Conservation (phyloP, 2,329 filamentous ascomycete species). For the Neoarthrinium moseri region DNA sequence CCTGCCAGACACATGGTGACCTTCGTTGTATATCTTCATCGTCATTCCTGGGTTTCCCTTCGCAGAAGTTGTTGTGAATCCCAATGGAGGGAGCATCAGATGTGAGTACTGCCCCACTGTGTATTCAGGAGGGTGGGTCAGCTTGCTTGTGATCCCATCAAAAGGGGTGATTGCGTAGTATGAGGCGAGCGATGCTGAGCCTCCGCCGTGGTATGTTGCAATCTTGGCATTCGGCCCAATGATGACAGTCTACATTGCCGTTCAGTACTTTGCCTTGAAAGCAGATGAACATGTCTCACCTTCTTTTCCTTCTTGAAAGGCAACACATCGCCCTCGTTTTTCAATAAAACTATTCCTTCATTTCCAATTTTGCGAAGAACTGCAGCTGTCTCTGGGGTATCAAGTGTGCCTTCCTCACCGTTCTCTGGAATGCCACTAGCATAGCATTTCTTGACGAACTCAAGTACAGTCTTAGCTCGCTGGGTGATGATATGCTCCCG, state of each 20-base stretch:
- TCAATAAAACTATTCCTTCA: conserved; percentile 71
- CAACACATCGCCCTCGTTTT: conserved; percentile 65
- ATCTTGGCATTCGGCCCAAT: conserved; percentile 58
- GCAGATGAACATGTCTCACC: too few relatives aligned
- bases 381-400: conserved; percentile 62
- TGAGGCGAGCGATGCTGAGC: conserved; percentile 57
- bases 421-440: conserved; percentile 53
- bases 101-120: conserved; percentile 64
- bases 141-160: conserved; percentile 63
- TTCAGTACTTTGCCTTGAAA: too few relatives aligned
- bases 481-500: conserved; percentile 54
- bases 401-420: conserved; percentile 49
- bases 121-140: conserved; percentile 43
- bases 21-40: conserved; percentile 63
- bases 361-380: conserved; percentile 65
- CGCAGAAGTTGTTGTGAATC: conserved; percentile 49
- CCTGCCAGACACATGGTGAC: conserved; percentile 45
- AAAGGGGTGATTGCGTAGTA: conserved; percentile 73
- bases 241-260: too few relatives aligned
- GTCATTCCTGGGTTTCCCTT: conserved; percentile 57
- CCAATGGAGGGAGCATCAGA: conserved; percentile 60
- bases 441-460: conserved; percentile 57
- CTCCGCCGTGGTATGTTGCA: conserved; percentile 61
- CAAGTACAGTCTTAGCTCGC: conserved; percentile 55
- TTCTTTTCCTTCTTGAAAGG: conserved; percentile 64